Conservation (phyloP, 495 filamentous ascomycete species). For the Trichoderma erinaceum region DNA sequence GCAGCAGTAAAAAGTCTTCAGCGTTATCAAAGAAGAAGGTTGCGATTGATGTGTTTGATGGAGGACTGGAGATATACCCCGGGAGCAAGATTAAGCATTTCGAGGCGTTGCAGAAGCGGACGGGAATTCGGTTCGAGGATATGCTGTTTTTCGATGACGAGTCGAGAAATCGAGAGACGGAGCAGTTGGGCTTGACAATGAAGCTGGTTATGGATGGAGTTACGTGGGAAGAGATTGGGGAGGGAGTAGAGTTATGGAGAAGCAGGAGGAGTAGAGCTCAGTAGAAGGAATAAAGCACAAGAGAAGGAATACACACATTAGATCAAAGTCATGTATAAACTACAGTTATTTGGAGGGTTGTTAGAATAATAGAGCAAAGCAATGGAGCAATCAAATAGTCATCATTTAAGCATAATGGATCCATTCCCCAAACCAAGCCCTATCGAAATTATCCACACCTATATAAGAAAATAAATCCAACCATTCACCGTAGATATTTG, state of each 20-base stretch:
- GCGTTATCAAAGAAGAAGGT: conserved; percentile 20
- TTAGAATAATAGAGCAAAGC: not conserved
- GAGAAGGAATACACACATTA: not conserved
- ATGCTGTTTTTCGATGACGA: conserved; percentile 99
- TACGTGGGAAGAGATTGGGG: conserved; percentile 70
- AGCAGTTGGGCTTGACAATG: conserved; percentile 78
- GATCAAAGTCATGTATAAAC: not conserved
- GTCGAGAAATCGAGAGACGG: conserved; percentile 76
- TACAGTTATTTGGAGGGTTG: no score
- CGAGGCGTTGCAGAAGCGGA: conserved; percentile 57
- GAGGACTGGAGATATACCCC: conserved; percentile 81
- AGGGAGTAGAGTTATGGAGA: conserved; percentile 76
- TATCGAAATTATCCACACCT: not conserved
- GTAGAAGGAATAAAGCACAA: conserved; percentile 17
- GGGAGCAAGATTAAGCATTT: conserved; percentile 84
- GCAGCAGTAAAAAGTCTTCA: conserved; percentile 33
- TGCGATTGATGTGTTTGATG: conserved; percentile 73
- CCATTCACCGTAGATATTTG: conserved; percentile 5
- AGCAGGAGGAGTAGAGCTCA: conserved; percentile 49
- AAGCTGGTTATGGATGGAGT: conserved; percentile 74
- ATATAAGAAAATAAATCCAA: conserved; percentile 9
- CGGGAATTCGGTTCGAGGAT: conserved; percentile 62
- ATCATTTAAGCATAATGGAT: not conserved
- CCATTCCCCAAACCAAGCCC: conserved; percentile 6
- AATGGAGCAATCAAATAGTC: not conserved